Evolutionary conservation across 768 basidiomycete species (phyloP).

Genomic region (Chalciporus pseudorubinellus): DNA sequence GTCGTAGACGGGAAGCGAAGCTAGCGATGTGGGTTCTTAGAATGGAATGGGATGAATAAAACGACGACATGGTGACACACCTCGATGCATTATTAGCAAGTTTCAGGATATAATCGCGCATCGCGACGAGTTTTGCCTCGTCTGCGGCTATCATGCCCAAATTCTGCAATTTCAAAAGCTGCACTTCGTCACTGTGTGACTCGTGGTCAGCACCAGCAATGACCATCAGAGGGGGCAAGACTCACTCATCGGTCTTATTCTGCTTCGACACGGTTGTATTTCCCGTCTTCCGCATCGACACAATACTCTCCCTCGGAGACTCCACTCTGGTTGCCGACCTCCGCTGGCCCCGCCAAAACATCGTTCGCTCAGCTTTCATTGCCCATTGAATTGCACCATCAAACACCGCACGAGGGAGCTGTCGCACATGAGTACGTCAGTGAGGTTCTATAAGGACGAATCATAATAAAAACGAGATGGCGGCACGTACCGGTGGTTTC

Average conservation of each 20-base stretch:
- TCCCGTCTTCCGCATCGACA: constrained; percentile 56
- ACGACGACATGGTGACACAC: constrained; percentile 35
- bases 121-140: constrained; percentile 81
- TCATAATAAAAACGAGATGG: neutral
- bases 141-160: constrained; percentile 82
- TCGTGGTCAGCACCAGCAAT: neutral
- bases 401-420: constrained; percentile 70
- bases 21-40: constrained; percentile 37
- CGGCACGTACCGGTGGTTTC: constrained; percentile 74
- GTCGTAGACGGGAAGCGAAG: constrained; percentile 61
- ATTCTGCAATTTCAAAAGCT: constrained; percentile 77
- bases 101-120: constrained; percentile 87
- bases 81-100: constrained; percentile 77
- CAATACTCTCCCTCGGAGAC: constrained; percentile 70
- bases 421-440: neutral
- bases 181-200: constrained; percentile 64
- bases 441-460: neutral
- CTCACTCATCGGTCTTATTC: constrained; percentile 76
- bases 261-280: constrained; percentile 39
- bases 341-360: constrained; percentile 70
- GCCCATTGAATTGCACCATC: constrained; percentile 90
- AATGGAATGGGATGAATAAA: neutral
- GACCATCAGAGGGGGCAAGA: constrained; percentile 1
- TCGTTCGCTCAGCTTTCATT: constrained; percentile 73
- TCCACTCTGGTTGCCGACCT: constrained; percentile 51